Evolutionary conservation across 2,329 filamentous ascomycete species (phyloP), one percentile per base, ranked within the genome.

Genomic region (Neonectria ditissima): DNA sequence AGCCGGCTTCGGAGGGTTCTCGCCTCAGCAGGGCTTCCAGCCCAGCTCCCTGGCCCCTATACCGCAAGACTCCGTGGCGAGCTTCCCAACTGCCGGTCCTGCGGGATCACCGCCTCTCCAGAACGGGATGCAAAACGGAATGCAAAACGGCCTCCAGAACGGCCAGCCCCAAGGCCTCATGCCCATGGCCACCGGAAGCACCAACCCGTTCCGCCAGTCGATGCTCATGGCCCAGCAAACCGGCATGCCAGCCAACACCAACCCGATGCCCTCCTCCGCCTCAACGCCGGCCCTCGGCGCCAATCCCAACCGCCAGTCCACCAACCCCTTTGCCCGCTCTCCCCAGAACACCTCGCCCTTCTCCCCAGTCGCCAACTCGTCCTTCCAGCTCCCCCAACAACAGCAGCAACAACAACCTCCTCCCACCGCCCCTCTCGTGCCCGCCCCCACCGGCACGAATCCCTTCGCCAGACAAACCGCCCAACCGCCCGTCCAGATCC

Each of bases 131-230:
- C 37, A 41, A 4, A 41, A 41, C 3, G 37, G 37, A 18, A 50
- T 57, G 18, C 70, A 37, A 14, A 41, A 41, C n/a, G 37, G 37
- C 14, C 47, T 57, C 16, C 70, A 71, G 28, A 70, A 63, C 16
- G 67, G 63, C 54, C 68, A 70, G 16, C 66, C 69, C 6, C 70
- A 73, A 8, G 63, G 65, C 1, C 69, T 69, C 28, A 70, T 71
- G 59, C 70, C 70, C 4, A 74, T 75, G 69, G 69, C 67, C 47
- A 71, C 76, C 10, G 79, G 78, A 13, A 89, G 83, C 22, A 97
- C 94, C 8, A 99, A 99, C 76, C 96, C 96, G 0, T 99, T 99
- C 87, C 87, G 96, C 44, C 91, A 94, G 75, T 97, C 95, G 1
- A 95, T 95, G 89, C 83, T 97, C 81, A 84, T 86, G 82, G 81